Base-by-base conservation (phyloP, 2,329 filamentous ascomycete genomes). In the Fusarium protoensiforme region DNA sequence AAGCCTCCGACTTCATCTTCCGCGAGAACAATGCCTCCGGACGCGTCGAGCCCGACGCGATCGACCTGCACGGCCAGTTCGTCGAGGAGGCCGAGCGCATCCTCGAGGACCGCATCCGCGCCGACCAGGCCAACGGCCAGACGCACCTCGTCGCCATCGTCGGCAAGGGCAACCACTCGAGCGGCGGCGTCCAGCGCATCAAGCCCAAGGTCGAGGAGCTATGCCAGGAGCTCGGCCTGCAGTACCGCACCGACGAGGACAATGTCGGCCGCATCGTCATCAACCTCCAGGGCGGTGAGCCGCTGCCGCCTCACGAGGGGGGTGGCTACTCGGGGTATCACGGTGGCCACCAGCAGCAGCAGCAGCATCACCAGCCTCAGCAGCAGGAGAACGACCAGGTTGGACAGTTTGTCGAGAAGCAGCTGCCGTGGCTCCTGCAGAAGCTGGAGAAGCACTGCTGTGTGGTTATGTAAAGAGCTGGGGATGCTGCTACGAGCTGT, bases 51-150 rank as follows among this genome's bases (percentile, higher is more conserved):
- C 86, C 87, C 43, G 96, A 98, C 83, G 94, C 93, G 10, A 95
- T 99, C 77, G 96, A 99, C 84, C 87, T 99, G 56, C 96, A 99
- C 82, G 96, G 96, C 4, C 93, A 97, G 80, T 98, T 93, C 78
- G 95, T 98, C 67, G 94, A 98, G 81, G 96, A 98, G 85, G 96
- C 96, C 7, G 95, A 98, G 85, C 90, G 94, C 73, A 96, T 98
- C 65, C 86, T 98, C 24, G 94, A 96, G 84, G 88, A 94, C 83
- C 89, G 96, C 75, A 97, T 99, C 79, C 90, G 90, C 75, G 92
- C 93, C 75, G 95, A 95, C 67, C 90, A 91, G 80, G 82, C 88
- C 61, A 88, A 90, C 38, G 94, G 94, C 1, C 92, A 97, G 84
- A 90, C 86, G 22, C 94, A 98, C 84, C 85, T 99, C 64, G 95